Conservation (phyloP, 1,284 basidiomycete genomes). For the Marasmius tenuissimus region DNA sequence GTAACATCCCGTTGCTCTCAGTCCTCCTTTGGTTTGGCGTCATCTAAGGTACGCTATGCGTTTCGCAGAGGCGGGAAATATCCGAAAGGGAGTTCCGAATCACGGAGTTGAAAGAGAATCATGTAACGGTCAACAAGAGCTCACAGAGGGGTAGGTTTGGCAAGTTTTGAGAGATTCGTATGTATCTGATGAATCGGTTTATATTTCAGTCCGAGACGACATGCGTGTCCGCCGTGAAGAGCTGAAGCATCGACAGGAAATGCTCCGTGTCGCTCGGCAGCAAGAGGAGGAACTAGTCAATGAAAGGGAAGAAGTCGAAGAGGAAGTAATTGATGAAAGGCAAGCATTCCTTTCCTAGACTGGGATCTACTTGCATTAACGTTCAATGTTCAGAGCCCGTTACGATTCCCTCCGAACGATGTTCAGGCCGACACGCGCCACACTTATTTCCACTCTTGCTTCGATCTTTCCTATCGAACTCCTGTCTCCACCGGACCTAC, state of each 20-base stretch:
- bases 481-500: constrained; percentile 74
- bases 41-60: constrained; percentile 11
- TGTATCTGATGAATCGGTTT: not conserved
- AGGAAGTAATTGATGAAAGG: constrained; percentile 42
- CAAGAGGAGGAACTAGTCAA: constrained; percentile 38
- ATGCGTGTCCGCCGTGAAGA: constrained; percentile 43
- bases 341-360: constrained; percentile 26
- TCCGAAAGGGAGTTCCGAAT: constrained; percentile 59
- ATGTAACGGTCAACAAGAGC: constrained; percentile 37
- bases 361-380: constrained; percentile 4
- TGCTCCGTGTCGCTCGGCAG: constrained; percentile 45
- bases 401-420: constrained; percentile 46
- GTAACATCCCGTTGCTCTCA: constrained; percentile 21
- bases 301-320: constrained; percentile 33
- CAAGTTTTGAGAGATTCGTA: constrained; percentile 12
- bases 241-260: constrained; percentile 47
- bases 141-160: constrained; percentile 46
- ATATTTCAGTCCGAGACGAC: constrained; percentile 38
- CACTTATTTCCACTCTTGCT: constrained; percentile 75
- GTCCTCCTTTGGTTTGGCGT: constrained; percentile 11
- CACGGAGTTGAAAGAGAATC: constrained; percentile 43
- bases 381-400: constrained; percentile 37
- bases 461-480: constrained; percentile 88
- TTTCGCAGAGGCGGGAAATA: constrained; percentile 55
- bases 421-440: constrained; percentile 59